These are phyloP conservation scores for Salvia splendens DNA, from an alignment of 257 asterid genomes.

Conservation along the genomic window DNA sequence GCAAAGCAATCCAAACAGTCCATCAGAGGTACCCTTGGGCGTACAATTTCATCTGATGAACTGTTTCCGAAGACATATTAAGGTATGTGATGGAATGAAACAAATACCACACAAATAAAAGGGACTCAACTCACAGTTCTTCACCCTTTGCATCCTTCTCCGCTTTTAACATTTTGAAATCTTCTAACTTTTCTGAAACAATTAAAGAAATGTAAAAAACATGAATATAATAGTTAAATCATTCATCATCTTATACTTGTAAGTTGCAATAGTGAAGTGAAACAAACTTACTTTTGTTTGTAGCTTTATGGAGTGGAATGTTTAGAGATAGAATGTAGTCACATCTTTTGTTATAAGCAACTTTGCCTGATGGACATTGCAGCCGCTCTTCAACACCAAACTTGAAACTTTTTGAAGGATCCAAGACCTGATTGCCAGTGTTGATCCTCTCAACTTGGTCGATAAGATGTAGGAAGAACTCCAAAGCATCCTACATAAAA, in stretches of 20 bases:
- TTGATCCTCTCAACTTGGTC: conserved; percentile 89
- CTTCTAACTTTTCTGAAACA: conserved; percentile 70
- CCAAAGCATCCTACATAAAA: conserved; percentile 79
- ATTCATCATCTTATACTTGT: conserved; percentile 15
- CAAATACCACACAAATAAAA: conserved; percentile 10
- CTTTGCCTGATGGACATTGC: conserved; percentile 88
- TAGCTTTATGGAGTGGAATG: conserved; percentile 87
- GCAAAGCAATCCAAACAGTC: conserved; percentile 86
- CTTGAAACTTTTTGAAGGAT: conserved; percentile 91
- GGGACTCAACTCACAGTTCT: conserved; percentile 68
- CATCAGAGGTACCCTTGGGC: conserved; percentile 86
- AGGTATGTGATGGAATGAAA: conserved; percentile 29
- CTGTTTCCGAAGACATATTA: conserved; percentile 45
- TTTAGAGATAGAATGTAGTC: conserved; percentile 81
- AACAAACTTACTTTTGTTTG: conserved; percentile 72
- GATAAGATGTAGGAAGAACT: conserved; percentile 91
- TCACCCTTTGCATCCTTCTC: conserved; percentile 71
- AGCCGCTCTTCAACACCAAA: conserved; percentile 95
- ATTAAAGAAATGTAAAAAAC: conserved; percentile 28
- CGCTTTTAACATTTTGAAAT: conserved; percentile 67
- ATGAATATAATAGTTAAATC: conserved; percentile 24
- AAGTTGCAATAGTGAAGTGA: conserved; percentile 22
- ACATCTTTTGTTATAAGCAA: conserved; percentile 75
- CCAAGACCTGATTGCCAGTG: conserved; percentile 56
- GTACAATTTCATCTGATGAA: conserved; percentile 74